Evolutionary conservation across 352 stramenopile species (phyloP), one percentile per base, ranked within the genome.

Genomic region (Globisporangium parvum): DNA sequence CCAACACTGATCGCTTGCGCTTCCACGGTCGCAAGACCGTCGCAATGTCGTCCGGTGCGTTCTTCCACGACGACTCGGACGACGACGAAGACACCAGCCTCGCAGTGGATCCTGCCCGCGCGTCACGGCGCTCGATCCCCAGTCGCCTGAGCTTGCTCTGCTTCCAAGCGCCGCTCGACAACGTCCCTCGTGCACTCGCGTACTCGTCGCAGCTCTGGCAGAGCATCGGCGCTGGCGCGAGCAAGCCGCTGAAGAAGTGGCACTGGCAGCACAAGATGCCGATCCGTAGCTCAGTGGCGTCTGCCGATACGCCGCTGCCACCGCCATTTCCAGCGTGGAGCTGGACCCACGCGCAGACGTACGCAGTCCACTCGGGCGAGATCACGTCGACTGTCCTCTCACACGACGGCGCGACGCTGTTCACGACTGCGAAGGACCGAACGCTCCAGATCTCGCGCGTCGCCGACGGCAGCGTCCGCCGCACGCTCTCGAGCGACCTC

Each of bases 381-480:
- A 69, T 91, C 55, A 90, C 82, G 14, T 85, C 69, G 20, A 66
- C 65, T 0, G 71, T 88, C 24, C 59, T 94, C 8, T 80, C 80
- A 6, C 74, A 73, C 31, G 68, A 88, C 28, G 64, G 65, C 20
- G 40, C 59, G 12, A 67, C 61, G 40, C 45, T 92, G n/a, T 84
- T 85, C 47, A 80, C 82, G 6, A 85, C 80, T 6, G 85, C 73
- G 47, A 87, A 89, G 35, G 80, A 94, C 61, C 76, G 71, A 20
- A 77, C 67, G 8, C 55, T 93, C 10, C 88, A 89, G 50, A 48
- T 90, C 0, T 83, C 74, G 2, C 52, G 56, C 0, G 71, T 69
- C 3, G 31, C 59, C 1, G 61, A 82, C 46, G 61, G 70, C 2
- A 39, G 35, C 3, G 60, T 77, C 26, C 59, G 53, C 12, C 68